Base-by-base conservation (phyloP, 129 eudicot genomes). In the Centaurea solstitialis region DNA sequence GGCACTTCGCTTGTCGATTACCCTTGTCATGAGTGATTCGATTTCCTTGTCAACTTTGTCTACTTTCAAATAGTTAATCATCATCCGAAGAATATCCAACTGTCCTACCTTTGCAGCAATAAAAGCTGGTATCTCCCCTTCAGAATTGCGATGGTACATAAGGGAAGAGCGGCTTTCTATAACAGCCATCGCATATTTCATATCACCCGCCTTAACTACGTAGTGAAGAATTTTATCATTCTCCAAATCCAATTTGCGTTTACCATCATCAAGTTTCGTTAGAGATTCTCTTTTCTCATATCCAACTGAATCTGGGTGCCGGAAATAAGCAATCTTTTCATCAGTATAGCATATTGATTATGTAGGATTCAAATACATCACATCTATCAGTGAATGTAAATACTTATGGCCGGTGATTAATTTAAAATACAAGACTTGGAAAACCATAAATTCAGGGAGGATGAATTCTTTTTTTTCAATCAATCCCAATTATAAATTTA, bases 91-190 rank as follows among this genome's bases (percentile, higher is more conserved):
- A 11, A 84, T 70, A 13, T 41, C 35, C 8, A 6, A 3, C 5
- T 72, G 61, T 0, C 82, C 83, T 9, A 13, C 68, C 18, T 47
- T 75, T 18, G 87, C 81, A 5, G 87, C 87, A n/a, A 85, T 15
- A 76, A 68, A 82, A 11, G 74, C 81, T 9, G 84, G 77, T 3
- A 77, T 84, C 47, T 84, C 84, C 38, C 39, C 7, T 7, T 15
- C 9, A 5, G 70, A 39, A 17, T 85, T 85, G n/a, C 37, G 47
- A 2, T 1, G 18, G 6, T 22, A n/a, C 11, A 75, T 8, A 1
- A 75, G 57, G 15, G 75, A 57, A 39, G 78, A 69, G 22, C 71
- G 28, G 24, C 38, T 24, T 10, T n/a, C 38, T 0, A 79, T 50
- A 57, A 80, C 35, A 9, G 40, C 38, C 12, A 20, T 4, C 39